Percentiles rank a stretch among this genome's conserved stretches.
Evolutionary conservation across 768 basidiomycete genomes (phyloP).

Genomic region (Lactarius sanguifluus): DNA sequence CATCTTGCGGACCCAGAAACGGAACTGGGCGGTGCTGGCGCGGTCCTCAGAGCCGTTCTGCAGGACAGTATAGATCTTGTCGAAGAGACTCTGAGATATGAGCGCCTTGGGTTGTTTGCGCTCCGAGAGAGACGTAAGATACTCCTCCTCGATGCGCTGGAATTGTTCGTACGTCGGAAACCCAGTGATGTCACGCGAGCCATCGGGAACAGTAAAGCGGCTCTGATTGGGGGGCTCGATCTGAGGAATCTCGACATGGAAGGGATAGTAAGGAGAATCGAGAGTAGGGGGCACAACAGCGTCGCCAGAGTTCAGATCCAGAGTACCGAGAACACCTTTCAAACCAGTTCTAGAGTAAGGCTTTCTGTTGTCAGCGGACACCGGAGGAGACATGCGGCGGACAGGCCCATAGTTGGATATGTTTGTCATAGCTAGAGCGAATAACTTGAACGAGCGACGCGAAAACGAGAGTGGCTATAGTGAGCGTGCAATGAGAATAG

Average conservation of each 20-base stretch:
- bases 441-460: slow-evolving; percentile 17
- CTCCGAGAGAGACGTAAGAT: slow-evolving; percentile 27
- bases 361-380: slow-evolving; percentile 22
- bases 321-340: slow-evolving; percentile 25
- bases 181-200: slow-evolving; percentile 23
- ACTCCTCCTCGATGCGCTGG: slow-evolving; percentile 27
- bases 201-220: not conserved
- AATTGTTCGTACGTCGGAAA: slow-evolving; percentile 29
- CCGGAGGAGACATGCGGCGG: slow-evolving; percentile 23
- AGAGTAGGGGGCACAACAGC: slow-evolving; percentile 10
- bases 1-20: slow-evolving; percentile 32
- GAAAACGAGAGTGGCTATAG: slow-evolving; percentile 20
- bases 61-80: slow-evolving; percentile 25
- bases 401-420: slow-evolving; percentile 23
- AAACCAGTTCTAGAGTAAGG: slow-evolving; percentile 25
- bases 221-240: slow-evolving; percentile 21
- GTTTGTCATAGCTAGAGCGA: slow-evolving; percentile 24
- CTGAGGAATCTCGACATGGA: slow-evolving; percentile 22
- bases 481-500: slow-evolving; percentile 16
- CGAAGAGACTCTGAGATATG: slow-evolving; percentile 29
- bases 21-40: slow-evolving; percentile 28
- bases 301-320: slow-evolving; percentile 27
- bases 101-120: slow-evolving; percentile 30
- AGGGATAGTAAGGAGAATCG: slow-evolving; percentile 25
- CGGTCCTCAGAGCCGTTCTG: slow-evolving; percentile 26